Evolutionary conservation across 805 yeast species (phyloP), one percentile per base, ranked within the genome.

Genomic region (Geotrichum ghanense): DNA sequence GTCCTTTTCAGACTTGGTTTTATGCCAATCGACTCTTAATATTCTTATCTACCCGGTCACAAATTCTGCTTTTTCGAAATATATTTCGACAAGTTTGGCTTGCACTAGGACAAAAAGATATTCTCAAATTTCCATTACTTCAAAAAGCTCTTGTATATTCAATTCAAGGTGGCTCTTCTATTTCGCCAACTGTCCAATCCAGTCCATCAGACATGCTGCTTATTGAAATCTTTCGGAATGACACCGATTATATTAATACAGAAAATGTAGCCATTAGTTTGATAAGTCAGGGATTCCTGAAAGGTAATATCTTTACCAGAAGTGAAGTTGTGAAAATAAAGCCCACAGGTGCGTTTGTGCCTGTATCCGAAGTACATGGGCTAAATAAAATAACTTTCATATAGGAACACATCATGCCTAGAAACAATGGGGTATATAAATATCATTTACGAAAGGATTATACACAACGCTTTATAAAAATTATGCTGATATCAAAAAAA

Each of bases 201-300:
- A 25, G 31, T 17, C 21, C 39, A 9, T 26, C 22, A 35, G 46
- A 45, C 2, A 43, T 45, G 7, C 9, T 31, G 2, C 52, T 55
- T 3, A 49, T 48, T 26, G 40, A 21, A 3, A 22, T 56, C 9
- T 37, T 22, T 3, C 41, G 19, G 4, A 48, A 43, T 9, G 53
- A 48, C 22, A 48, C 52, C 2, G 54, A 51, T 23, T 48, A 51
- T 35, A 48, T 55, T 12, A 51, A 52, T 10, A 54, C 64, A 2
- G 72, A 67, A 47, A 53, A 57, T 41, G 50, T 63, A 10, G 57
- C 63, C 46, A 56, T 58, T 6, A 51, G 59, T 41, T 56, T 67
- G 22, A 59, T 63, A 12, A 55, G 59, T 34, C 62, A 55, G 40
- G 69, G 68, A 6, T 56, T 56, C 43, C 49, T 69, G 49, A 62